phyloP scores from a whole-genome alignment of 495 filamentous ascomycete genomes.

The Pseudomonodictys pantanalensis region DNA sequence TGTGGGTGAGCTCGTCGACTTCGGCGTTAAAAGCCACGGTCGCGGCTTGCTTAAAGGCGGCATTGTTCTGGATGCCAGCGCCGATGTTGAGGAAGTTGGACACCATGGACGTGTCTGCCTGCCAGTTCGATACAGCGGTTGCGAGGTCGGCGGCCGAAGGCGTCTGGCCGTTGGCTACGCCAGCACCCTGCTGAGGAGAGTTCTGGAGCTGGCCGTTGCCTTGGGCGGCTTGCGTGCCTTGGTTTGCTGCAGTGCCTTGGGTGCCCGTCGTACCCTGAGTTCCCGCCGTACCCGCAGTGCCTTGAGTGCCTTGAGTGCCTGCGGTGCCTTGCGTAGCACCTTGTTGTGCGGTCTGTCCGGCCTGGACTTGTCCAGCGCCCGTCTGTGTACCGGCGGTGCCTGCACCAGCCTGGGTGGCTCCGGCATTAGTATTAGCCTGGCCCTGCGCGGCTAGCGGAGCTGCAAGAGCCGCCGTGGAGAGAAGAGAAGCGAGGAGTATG shows the following conservation, averaged over 20 bases:
- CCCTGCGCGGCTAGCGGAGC: conserved; percentile 12
- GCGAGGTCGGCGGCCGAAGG: conserved; percentile 9
- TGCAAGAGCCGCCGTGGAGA: conserved; percentile 14
- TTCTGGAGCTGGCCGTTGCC: background rate
- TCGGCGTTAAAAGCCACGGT: conserved; percentile 29
- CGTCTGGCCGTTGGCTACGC: conserved; percentile 7
- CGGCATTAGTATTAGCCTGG: conserved; percentile 14
- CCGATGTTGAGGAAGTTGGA: conserved; percentile 28
- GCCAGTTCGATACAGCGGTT: conserved; percentile 26
- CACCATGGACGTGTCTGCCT: conserved; percentile 27
- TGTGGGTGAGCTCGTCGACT: conserved; percentile 30
- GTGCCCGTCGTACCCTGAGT: background rate
- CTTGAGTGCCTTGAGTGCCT: too few relatives aligned
- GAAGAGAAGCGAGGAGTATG: conserved; percentile 20
- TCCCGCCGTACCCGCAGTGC: too few relatives aligned
- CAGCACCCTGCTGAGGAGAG: conserved; percentile 1
- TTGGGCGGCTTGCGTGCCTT: background rate
- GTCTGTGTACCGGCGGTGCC: background rate
- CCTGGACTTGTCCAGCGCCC: conserved; percentile 1
- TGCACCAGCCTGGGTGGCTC: background rate
- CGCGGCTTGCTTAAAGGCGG: conserved; percentile 21
- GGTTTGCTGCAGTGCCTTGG: background rate
- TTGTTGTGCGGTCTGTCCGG: conserved; percentile 6
- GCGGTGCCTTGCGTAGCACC: background rate
- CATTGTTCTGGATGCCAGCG: conserved; percentile 11